phyloP scores from a whole-genome alignment of 2,329 filamentous ascomycete genomes.

The Huntiella abstrusa region DNA sequence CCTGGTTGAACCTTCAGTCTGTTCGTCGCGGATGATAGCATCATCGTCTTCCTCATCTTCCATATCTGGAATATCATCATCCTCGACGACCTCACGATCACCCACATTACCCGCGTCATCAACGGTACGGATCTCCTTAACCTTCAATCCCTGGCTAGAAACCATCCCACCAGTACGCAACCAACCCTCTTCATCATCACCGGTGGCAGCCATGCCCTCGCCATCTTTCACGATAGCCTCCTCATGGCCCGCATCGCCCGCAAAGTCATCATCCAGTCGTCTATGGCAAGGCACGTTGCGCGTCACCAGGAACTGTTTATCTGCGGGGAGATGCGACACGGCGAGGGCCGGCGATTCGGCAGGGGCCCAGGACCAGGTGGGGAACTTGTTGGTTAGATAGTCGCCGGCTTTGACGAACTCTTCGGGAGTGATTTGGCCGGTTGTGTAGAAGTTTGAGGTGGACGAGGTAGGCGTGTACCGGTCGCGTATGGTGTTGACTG shows the following conservation, averaged over 20 bases:
- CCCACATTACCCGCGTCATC: slow-evolving; percentile 78
- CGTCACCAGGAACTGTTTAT: slow-evolving; percentile 91
- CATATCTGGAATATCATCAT: slow-evolving; percentile 90
- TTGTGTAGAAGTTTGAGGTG: slow-evolving; percentile 82
- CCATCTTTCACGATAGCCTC: slow-evolving; percentile 73
- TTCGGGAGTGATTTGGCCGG: slow-evolving; percentile 89
- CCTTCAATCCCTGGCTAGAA: slow-evolving; percentile 57
- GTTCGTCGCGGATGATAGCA: slow-evolving; percentile 67
- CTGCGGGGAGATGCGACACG: slow-evolving; percentile 60
- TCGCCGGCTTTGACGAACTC: slow-evolving; percentile 93
- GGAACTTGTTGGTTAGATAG: slow-evolving; percentile 98
- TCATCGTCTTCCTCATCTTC: slow-evolving; percentile 95
- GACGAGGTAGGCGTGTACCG: slow-evolving; percentile 75
- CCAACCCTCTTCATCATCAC: slow-evolving; percentile 71
- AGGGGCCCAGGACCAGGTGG: slow-evolving; percentile 91
- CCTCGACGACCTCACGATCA: slow-evolving; percentile 52
- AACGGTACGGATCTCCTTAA: slow-evolving; percentile 66
- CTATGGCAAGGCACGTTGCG: slow-evolving; percentile 87
- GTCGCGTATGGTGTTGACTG: slow-evolving; percentile 80
- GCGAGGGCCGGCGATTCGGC: slow-evolving; percentile 66
- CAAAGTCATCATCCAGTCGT: slow-evolving; percentile 82
- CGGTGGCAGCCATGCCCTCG: slow-evolving; percentile 34
- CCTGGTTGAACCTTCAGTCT: slow-evolving; percentile 5
- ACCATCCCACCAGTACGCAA: slow-evolving; percentile 66
- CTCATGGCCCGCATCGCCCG: slow-evolving; percentile 68